Base-by-base conservation (phyloP, 2,329 filamentous ascomycete species). In the Orbilia ellipsospora region DNA sequence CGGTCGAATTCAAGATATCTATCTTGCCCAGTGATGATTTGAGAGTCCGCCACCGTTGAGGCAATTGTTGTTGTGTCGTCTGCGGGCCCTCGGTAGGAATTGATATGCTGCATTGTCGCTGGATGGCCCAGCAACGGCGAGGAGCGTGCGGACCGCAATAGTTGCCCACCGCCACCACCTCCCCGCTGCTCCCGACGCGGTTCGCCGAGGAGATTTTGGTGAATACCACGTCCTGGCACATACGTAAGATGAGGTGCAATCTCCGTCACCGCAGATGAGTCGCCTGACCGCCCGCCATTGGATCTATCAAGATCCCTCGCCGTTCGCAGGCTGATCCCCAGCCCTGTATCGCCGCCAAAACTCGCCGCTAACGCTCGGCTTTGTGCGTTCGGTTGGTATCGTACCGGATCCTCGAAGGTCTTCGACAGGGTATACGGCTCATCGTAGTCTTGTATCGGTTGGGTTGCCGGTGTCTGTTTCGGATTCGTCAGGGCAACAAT, bases 381-480 rank as follows among this genome's bases (percentile, higher is more conserved):
- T 23, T 57, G 63, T 15, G 45, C 48, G 36, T 60, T 74, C 36
- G 63, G 51, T 68, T 74, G 70, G 57, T 74, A 74, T 54, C 70
- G 70, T n/a, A 61, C 52, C 26, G 70, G 69, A 40, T 74, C 70
- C 31, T 74, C 70, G 20, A 74, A 74, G 7, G 70, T 74, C 63
- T 74, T 74, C 8, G 70, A 74, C 23, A 74, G 59, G 2, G 42
- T 74, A 31, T 74, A 74, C 15, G 63, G 62, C 36, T 74, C 70
- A n/a, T 61, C 64, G 31, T 61, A 74, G 13, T 68, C 63, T 31
- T 74, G 70, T 26, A 44, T 18, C 16, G 63, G 70, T 44, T 74
- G 61, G 2, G 63, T 74, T 52, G 63, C 36, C n/a, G 70, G 70
- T 8, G 70, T 74, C 44, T 50, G 57, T 59, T 67, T 67, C 2